Evolutionary conservation across 1,139 yeast species (phyloP).

Genomic region (Magnusiomyces tetraspermus): DNA sequence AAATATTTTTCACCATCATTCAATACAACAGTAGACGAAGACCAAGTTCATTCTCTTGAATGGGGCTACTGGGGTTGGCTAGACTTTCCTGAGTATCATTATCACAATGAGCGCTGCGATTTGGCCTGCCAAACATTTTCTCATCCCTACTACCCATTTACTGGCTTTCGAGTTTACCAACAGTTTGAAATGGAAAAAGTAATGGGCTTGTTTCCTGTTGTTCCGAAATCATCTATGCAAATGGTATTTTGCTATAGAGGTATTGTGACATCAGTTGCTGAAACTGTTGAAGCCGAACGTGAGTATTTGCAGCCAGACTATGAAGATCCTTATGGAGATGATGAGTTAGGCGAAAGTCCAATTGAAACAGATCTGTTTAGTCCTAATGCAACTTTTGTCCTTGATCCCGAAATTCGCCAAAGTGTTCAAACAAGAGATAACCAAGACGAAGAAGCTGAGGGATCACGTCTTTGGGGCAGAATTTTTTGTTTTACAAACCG

Average conservation of each 20-base stretch:
- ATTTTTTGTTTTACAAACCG: conserved; percentile 7
- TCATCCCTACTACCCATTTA: background rate
- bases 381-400: no score
- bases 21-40: background rate
- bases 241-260: background rate
- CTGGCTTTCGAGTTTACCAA: conserved; percentile 1
- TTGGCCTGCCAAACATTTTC: conserved; percentile 6
- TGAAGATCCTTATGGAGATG: background rate
- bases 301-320: conserved; percentile 3
- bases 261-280: conserved; percentile 10
- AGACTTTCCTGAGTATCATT: conserved; percentile 6
- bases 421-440: background rate
- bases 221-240: background rate
- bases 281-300: conserved; percentile 6
- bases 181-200: background rate
- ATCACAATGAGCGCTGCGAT: conserved; percentile 11
- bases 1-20: no score
- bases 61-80: background rate
- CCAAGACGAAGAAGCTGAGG: background rate
- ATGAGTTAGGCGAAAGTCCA: no score
- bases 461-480: background rate
- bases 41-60: background rate
- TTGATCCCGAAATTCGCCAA: no score
- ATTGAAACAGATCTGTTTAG: background rate
- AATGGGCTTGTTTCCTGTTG: background rate